phyloP scores from a whole-genome alignment of 2,329 filamentous ascomycete genomes.

The Mycosphaerella sp. region DNA sequence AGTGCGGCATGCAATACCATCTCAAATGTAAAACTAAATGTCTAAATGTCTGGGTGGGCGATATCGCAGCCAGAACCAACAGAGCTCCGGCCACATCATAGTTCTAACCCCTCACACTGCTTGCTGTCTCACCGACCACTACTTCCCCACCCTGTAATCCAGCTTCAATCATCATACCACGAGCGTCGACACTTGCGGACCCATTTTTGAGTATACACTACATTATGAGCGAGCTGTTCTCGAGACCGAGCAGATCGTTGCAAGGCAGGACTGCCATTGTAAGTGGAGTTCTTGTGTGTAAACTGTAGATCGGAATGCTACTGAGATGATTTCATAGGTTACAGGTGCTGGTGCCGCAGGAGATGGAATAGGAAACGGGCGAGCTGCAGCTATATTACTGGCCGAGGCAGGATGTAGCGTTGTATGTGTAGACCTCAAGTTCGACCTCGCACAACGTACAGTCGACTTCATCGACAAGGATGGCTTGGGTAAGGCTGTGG shows the following conservation, averaged over 20 bases:
- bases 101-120: neutral
- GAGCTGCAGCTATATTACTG: slow-evolving; percentile 53
- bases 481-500: slow-evolving; percentile 38
- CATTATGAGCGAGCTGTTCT: slow-evolving; percentile 25
- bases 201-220: neutral
- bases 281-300: neutral
- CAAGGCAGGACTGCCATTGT: slow-evolving; percentile 45
- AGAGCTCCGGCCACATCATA: neutral
- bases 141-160: neutral
- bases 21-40: no score
- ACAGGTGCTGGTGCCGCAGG: slow-evolving; percentile 54
- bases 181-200: no score
- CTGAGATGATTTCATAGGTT: slow-evolving; percentile 30
- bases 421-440: slow-evolving; percentile 52
- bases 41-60: no score
- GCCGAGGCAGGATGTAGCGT: slow-evolving; percentile 54
- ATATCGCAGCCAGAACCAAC: neutral
- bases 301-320: neutral
- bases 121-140: neutral
- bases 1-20: no score
- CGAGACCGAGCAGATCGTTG: slow-evolving; percentile 38
- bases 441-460: slow-evolving; percentile 48
- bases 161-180: neutral
- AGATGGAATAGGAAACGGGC: slow-evolving; percentile 56
- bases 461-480: slow-evolving; percentile 47